Conservation (phyloP, 768 basidiomycete genomes). For the Mycena kentingensis region DNA sequence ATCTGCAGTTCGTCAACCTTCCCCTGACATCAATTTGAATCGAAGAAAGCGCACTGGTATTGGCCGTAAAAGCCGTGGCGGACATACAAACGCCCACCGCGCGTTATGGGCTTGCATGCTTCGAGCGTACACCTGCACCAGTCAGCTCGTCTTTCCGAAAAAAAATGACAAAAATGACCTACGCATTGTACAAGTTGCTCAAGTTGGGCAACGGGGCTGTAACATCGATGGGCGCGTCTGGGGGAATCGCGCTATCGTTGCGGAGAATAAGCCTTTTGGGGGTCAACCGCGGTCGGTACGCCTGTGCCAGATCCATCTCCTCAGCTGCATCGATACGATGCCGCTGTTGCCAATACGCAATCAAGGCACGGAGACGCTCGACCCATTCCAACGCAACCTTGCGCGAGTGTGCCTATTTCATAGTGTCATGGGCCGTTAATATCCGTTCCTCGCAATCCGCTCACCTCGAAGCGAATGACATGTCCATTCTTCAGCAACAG, state of each 20-base stretch:
- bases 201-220: conserved; percentile 60
- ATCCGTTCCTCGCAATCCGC: conserved; percentile 21
- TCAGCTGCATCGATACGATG: conserved; percentile 74
- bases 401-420: conserved; percentile 70
- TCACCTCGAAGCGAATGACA: conserved; percentile 78
- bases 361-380: conserved; percentile 64
- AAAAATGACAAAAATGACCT: background rate
- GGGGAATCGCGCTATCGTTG: conserved; percentile 43
- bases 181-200: conserved; percentile 76
- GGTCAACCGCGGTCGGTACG: conserved; percentile 60
- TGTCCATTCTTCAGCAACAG: conserved; percentile 68
- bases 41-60: conserved; percentile 63
- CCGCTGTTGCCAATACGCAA: conserved; percentile 77
- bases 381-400: conserved; percentile 84
- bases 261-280: conserved; percentile 49
- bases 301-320: conserved; percentile 78
- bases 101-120: conserved; percentile 74
- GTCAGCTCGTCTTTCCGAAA: too few relatives aligned
- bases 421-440: too few relatives aligned
- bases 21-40: background rate
- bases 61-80: conserved; percentile 70
- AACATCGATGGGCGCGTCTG: conserved; percentile 55
- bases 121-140: conserved; percentile 60
- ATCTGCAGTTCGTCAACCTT: conserved; percentile 46
- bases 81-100: conserved; percentile 72